Base-by-base conservation (phyloP, 805 yeast species). In the Lachancea nothofagi region DNA sequence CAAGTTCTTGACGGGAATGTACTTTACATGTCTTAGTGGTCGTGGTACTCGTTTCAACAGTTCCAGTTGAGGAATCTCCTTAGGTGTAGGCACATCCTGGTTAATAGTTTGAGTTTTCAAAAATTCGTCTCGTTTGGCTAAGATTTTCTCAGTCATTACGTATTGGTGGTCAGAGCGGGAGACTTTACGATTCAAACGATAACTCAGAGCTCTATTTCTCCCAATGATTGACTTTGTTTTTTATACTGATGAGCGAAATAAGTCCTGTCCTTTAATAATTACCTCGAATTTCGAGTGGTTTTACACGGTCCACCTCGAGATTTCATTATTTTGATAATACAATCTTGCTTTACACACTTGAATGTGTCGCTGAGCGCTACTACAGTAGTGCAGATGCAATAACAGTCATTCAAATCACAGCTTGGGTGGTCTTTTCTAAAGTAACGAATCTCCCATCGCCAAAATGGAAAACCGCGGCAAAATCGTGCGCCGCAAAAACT, bases 21-120 rank as follows among this genome's bases (percentile, higher is more conserved):
- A 60, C 42, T 67, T 68, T 32, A 77, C 70, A 45, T 74, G 77
- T 40, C 80, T 74, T 26, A 68, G 47, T 1, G 75, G 75, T 51
- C 74, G 63, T 6, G 65, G 69, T 2, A 69, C 73, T 46, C 72
- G 55, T 33, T 48, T 53, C 44, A 67, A 42, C 4, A 42, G 39
- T 3, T 54, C 55, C 17, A 50, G 55, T 4, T 43, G 40, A 10
- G 48, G 43, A 20, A 57, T 47, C 35, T 49, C 57, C 36, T 46
- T 56, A 2, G 64, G 64, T 4, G 54, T 44, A 19, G 57, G 54
- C 7, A 43, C 25, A 14, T 42, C 41, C 12, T 50, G 55, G 8
- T 45, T 41, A 12, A 40, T 29, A 5, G 50, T 40, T 36, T 47
- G 34, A 24, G 45, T 45, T 28, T 45, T 54, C 26, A 53, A 32